Conservation (phyloP, 768 basidiomycete genomes). For the Lactifluus hygrophoroides region DNA sequence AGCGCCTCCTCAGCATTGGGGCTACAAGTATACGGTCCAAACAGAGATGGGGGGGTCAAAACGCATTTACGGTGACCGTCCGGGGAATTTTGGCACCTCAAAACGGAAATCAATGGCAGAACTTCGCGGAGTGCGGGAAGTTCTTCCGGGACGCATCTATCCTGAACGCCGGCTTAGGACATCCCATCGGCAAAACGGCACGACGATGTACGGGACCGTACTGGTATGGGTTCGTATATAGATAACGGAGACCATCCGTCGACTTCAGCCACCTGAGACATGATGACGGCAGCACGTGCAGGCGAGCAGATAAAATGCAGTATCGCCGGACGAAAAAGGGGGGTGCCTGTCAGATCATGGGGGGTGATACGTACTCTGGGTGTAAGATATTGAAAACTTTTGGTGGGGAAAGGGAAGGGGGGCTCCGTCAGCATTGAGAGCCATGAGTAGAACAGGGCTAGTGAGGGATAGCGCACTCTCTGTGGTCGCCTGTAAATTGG, state of each 20-base stretch:
- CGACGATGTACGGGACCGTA: conserved; percentile 27
- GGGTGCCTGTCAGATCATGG: conserved; percentile 50
- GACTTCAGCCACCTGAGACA: conserved; percentile 49
- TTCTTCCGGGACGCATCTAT: conserved; percentile 73
- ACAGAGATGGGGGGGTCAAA: background rate
- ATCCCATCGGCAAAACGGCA: background rate
- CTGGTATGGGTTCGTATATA: conserved; percentile 85
- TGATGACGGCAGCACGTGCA: conserved; percentile 52
- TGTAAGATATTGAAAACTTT: conserved; percentile 72
- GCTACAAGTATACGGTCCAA: conserved; percentile 27
- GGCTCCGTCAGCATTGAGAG: conserved; percentile 6
- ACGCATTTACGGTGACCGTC: background rate
- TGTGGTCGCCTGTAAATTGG: conserved; percentile 60
- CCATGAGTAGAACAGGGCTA: conserved; percentile 2
- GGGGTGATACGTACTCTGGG: conserved; percentile 65
- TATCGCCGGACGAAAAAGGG: conserved; percentile 39
- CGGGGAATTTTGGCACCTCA: conserved; percentile 46
- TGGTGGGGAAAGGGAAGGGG: background rate
- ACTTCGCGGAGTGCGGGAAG: conserved; percentile 55
- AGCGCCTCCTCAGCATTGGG: conserved; percentile 86
- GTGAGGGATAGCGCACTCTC: conserved; percentile 41
- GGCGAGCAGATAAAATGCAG: conserved; percentile 88
- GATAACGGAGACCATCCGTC: conserved; percentile 54
- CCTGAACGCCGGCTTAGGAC: conserved; percentile 32
- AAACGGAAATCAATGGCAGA: conserved; percentile 50